These are phyloP conservation scores for Salix dunnii DNA, from an alignment of 345 rosid species.

Conservation along the genomic window DNA sequence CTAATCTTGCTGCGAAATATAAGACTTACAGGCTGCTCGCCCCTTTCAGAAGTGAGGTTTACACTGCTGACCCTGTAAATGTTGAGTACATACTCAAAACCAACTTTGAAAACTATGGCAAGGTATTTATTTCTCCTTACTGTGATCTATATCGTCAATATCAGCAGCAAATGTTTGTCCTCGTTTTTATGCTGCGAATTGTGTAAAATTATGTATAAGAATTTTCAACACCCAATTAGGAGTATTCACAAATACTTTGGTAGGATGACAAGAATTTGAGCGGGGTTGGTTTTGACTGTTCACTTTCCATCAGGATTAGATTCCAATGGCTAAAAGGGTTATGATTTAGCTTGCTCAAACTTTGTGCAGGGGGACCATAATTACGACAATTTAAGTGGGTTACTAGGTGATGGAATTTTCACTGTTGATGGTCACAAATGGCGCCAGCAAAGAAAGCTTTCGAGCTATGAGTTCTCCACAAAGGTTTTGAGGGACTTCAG, in stretches of 20 bases:
- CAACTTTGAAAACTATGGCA: constrained; percentile 41
- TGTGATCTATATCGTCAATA: constrained; percentile 42
- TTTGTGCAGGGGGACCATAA: constrained; percentile 21
- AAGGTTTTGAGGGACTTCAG: constrained; percentile 37
- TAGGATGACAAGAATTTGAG: background rate
- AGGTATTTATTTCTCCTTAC: constrained; percentile 18
- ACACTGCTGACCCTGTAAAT: constrained; percentile 37
- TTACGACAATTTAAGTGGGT: constrained; percentile 13
- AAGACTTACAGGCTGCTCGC: constrained; percentile 25
- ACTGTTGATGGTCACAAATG: constrained; percentile 43
- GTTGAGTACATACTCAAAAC: constrained; percentile 42
- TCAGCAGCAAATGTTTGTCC: too few relatives aligned
- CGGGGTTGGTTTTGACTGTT: background rate
- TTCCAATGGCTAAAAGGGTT: background rate
- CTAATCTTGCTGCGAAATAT: constrained; percentile 30
- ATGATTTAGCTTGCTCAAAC: background rate
- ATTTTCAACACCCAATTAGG: constrained; percentile 10
- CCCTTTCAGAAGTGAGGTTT: constrained; percentile 33
- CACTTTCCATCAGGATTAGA: too few relatives aligned
- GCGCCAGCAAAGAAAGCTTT: constrained; percentile 41
- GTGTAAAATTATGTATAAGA: too few relatives aligned
- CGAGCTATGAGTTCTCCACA: constrained; percentile 44
- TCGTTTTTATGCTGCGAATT: too few relatives aligned
- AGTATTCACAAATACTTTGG: too few relatives aligned
- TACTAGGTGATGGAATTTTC: constrained; percentile 43